phyloP scores from a whole-genome alignment of 306 rosid genomes.

The Inga leiocalycina region DNA sequence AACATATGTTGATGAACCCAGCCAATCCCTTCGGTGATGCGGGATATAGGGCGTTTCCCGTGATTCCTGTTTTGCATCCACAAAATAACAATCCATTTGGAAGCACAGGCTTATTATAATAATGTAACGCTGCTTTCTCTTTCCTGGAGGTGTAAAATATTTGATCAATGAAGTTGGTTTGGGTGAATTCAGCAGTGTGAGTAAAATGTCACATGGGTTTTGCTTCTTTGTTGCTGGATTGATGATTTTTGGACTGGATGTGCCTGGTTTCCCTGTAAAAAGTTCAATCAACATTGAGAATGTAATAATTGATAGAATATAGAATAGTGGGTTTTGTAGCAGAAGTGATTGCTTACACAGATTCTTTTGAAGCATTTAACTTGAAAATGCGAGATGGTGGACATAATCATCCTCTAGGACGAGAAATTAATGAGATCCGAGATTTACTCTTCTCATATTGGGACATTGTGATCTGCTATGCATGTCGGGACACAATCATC shows the following conservation, averaged over 20 bases:
- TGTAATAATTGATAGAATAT: slow-evolving; percentile 41
- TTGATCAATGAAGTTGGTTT: slow-evolving; percentile 50
- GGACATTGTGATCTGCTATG: too few species aligned
- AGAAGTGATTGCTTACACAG: too few species aligned
- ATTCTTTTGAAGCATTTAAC: too few species aligned
- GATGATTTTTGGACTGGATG: slow-evolving; percentile 42
- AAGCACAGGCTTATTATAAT: slow-evolving; percentile 80
- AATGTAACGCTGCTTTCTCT: slow-evolving; percentile 7
- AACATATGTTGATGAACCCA: slow-evolving; percentile 67
- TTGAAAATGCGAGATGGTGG: too few species aligned
- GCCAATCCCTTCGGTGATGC: slow-evolving; percentile 90
- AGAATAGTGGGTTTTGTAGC: background rate
- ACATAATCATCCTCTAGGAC: too few species aligned
- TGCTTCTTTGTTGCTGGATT: slow-evolving; percentile 44
- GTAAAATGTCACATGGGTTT: slow-evolving; percentile 44
- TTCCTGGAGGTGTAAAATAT: slow-evolving; percentile 29
- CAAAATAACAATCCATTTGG: slow-evolving; percentile 90
- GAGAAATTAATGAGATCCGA: too few species aligned
- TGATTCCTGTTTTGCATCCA: slow-evolving; percentile 58
- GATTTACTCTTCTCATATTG: too few species aligned
- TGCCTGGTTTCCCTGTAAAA: slow-evolving; percentile 46
- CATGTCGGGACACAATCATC: too few species aligned
- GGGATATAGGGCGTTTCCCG: slow-evolving; percentile 75
- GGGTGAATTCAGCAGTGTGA: slow-evolving; percentile 47
- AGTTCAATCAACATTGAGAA: slow-evolving; percentile 29